Evolutionary conservation across 495 filamentous ascomycete species (phyloP), one percentile per base, ranked within the genome.

Genomic region (Neurospora hispaniola): DNA sequence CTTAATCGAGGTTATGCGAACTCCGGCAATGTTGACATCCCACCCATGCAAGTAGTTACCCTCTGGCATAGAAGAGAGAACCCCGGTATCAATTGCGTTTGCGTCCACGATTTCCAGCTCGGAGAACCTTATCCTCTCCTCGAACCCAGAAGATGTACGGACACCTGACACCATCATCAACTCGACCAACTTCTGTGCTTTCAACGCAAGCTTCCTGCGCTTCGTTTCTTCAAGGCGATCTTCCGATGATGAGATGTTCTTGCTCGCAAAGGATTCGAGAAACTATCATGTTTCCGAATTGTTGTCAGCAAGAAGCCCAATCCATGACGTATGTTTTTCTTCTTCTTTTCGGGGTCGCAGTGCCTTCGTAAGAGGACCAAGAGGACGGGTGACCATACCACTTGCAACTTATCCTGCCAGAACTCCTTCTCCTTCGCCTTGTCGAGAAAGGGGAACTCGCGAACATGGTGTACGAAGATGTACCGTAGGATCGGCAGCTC

Each of bases 91-190:
- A 76, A 96, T 94, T 14, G 96, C 94, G 27, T 94, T 92, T 48
- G 94, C 88, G 74, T 99, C 96, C 20, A 98, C 93, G 23, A 98
- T 92, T 79, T 98, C 96, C 81, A 99, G 90, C 82, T 99, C 96
- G 0, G 94, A 92, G 78, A 99, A 99, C 44, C 93, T 88, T 75
- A 99, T 97, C 20, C 96, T 88, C 80, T 99, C 96, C 81, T 99
- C 96, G 77, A 98, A 99, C 3, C 96, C 96, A 20, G 94, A 97
- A 18, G 96, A 94, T 3, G 96, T 99, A 27, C 92, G 94, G 69
- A 99, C 90, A 5, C 96, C 96, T 5, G 94, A 97, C 20, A 98
- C 96, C 94, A 99, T 97, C 96, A 99, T 98, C 73, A 99, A 84
- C 83, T 98, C 96, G 40, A 99, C 91, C 70, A 99, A 82, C 85